These are phyloP conservation scores for Sutorius australiensis DNA, from an alignment of 768 basidiomycete genomes.

Conservation along the genomic window DNA sequence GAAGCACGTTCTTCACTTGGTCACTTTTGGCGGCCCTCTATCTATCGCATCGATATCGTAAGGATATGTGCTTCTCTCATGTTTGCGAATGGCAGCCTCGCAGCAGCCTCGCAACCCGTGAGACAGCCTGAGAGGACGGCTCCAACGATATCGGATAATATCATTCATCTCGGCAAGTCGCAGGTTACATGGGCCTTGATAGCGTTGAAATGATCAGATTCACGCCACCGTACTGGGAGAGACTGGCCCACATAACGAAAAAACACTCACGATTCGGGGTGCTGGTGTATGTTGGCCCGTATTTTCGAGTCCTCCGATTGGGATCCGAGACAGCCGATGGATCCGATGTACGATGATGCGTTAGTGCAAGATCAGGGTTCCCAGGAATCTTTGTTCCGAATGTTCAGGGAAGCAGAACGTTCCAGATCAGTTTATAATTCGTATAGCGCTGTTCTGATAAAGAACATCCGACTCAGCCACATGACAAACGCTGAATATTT, in stretches of 20 bases:
- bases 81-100: background rate
- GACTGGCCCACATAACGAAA: background rate
- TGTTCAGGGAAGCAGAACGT: slow-evolving; percentile 17
- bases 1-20: slow-evolving; percentile 6
- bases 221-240: slow-evolving; percentile 7
- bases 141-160: slow-evolving; percentile 8
- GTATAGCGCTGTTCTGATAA: slow-evolving; percentile 27
- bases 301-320: slow-evolving; percentile 6
- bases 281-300: background rate
- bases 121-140: slow-evolving; percentile 1
- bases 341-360: slow-evolving; percentile 19
- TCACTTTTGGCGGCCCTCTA: slow-evolving; percentile 9
- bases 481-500: slow-evolving; percentile 27
- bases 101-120: slow-evolving; percentile 8
- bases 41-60: slow-evolving; percentile 10
- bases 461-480: slow-evolving; percentile 24
- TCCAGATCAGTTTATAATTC: slow-evolving; percentile 15
- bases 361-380: slow-evolving; percentile 20
- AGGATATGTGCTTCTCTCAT: background rate
- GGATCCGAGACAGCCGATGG: slow-evolving; percentile 16
- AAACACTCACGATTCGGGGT: slow-evolving; percentile 1
- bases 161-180: slow-evolving; percentile 10
- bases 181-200: background rate
- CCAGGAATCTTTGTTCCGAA: slow-evolving; percentile 26
- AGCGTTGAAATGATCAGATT: background rate